Evolutionary conservation across 192 early-diverging fungal genomes (phyloP).

Genomic region (Coemansia sp.): DNA sequence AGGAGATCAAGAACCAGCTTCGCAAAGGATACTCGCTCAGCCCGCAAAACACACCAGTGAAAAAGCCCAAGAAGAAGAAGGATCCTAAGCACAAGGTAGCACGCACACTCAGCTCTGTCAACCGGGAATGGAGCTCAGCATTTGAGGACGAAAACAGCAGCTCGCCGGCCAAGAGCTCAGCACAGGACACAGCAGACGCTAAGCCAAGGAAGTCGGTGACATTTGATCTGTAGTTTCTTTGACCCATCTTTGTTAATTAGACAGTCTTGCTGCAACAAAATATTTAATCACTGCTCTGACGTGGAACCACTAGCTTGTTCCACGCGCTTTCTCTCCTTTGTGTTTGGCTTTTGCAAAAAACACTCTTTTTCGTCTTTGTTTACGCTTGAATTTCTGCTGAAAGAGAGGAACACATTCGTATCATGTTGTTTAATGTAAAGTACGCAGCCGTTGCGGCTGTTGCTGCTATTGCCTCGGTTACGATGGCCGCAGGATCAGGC

Average conservation of each 20-base stretch:
- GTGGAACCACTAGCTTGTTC: not conserved
- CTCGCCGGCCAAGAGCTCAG: not conserved
- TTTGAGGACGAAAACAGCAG: not conserved
- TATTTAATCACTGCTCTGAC: not conserved
- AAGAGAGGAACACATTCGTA: not conserved
- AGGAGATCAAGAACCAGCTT: slow-evolving; percentile 43
- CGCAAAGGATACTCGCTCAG: slow-evolving; percentile 28
- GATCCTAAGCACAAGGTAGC: slow-evolving; percentile 1
- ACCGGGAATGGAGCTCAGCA: slow-evolving; percentile 38
- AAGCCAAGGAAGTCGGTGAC: slow-evolving; percentile 30
- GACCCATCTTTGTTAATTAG: not conserved
- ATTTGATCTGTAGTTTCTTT: slow-evolving; percentile 19
- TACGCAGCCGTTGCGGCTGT: slow-evolving; percentile 26
- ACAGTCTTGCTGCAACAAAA: not conserved
- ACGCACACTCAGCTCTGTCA: slow-evolving; percentile 43
- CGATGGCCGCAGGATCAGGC: slow-evolving; percentile 31
- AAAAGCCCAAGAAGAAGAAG: slow-evolving; percentile 25
- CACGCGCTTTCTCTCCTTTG: not conserved
- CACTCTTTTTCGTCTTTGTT: slow-evolving; percentile 10
- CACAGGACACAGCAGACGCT: slow-evolving; percentile 1
- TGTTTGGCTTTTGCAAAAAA: not conserved
- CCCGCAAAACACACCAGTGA: not conserved
- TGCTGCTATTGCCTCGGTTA: slow-evolving; percentile 37
- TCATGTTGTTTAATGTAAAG: slow-evolving; percentile 45
- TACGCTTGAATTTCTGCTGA: slow-evolving; percentile 4